A percentile compares a stretch with the other conserved stretches of the same genome.
phyloP scores from a whole-genome alignment of 2,329 filamentous ascomycete genomes.

The Cladophialophora yegresii region DNA sequence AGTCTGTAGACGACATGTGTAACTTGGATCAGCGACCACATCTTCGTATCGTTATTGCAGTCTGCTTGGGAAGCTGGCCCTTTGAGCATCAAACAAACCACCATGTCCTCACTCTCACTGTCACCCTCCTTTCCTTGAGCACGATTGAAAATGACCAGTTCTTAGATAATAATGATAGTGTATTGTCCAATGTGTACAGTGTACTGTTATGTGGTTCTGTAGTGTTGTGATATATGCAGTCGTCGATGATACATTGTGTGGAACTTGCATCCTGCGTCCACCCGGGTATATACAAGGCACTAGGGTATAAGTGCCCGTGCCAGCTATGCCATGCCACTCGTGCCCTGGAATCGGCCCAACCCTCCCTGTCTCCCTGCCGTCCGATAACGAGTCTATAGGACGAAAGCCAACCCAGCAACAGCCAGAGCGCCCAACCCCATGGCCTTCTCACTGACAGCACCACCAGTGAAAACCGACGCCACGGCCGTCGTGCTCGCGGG shows the following conservation, averaged over 20 bases:
- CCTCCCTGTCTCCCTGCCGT: neutral
- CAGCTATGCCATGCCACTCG: neutral
- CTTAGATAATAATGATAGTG: neutral
- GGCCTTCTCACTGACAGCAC: constrained; percentile 22
- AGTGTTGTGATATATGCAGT: neutral
- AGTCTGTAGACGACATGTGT: neutral
- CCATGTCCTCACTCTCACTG: neutral
- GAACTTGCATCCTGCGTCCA: neutral
- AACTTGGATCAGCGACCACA: neutral
- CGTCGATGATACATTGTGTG: neutral
- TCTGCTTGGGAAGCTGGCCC: neutral
- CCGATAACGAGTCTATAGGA: constrained; percentile 19
- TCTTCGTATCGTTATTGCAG: neutral
- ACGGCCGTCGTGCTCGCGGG: neutral
- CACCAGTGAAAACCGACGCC: constrained; percentile 21
- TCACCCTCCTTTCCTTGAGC: too few species aligned
- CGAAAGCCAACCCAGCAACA: constrained; percentile 30
- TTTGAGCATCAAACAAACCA: neutral
- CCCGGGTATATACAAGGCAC: neutral
- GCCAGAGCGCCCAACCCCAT: constrained; percentile 29
- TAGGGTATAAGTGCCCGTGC: neutral
- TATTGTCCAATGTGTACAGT: neutral
- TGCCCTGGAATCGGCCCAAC: neutral
- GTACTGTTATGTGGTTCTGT: neutral
- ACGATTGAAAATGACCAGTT: neutral